These are phyloP conservation scores for Chytridium lagenaria DNA, from an alignment of 371 early-diverging fungal species.

Conservation along the genomic window DNA sequence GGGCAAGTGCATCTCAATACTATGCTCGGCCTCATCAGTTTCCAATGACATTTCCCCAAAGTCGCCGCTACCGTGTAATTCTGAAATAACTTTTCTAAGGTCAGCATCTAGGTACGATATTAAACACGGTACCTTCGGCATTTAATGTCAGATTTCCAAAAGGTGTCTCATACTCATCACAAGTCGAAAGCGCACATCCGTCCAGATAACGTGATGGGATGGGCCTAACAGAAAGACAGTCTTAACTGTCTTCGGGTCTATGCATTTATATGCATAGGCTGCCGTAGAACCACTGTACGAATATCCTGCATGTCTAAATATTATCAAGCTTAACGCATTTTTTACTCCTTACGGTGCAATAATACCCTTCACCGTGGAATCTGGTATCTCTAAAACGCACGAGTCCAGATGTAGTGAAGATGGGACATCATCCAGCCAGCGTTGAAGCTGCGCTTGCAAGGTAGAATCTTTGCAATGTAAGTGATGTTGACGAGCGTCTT, in stretches of 20 bases:
- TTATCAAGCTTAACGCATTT: slow-evolving; percentile 6
- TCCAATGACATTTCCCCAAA: slow-evolving; percentile 68
- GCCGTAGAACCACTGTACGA: slow-evolving; percentile 88
- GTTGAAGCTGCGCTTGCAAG: slow-evolving; percentile 57
- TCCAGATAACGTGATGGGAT: slow-evolving; percentile 87
- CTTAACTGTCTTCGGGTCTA: slow-evolving; percentile 63
- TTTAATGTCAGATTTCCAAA: slow-evolving; percentile 81
- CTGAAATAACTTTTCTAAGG: too few relatives aligned
- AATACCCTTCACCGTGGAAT: slow-evolving; percentile 68
- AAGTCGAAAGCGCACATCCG: slow-evolving; percentile 79
- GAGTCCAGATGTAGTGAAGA: slow-evolving; percentile 29
- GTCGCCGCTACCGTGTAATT: too few relatives aligned
- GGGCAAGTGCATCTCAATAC: slow-evolving; percentile 95
- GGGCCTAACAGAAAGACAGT: slow-evolving; percentile 93
- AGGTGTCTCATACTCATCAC: slow-evolving; percentile 80
- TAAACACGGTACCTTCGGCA: slow-evolving; percentile 54
- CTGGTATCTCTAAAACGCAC: slow-evolving; percentile 52
- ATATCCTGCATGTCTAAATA: slow-evolving; percentile 86
- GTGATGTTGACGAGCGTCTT: slow-evolving; percentile 30
- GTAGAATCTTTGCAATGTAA: slow-evolving; percentile 4
- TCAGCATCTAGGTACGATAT: too few relatives aligned
- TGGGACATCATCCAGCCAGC: slow-evolving; percentile 61
- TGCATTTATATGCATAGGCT: slow-evolving; percentile 82
- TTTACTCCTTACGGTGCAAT: slow-evolving; percentile 87
- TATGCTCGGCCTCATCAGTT: slow-evolving; percentile 90